Conservation (phyloP, 106 monocot genomes). For the Cymbidium sinense region DNA sequence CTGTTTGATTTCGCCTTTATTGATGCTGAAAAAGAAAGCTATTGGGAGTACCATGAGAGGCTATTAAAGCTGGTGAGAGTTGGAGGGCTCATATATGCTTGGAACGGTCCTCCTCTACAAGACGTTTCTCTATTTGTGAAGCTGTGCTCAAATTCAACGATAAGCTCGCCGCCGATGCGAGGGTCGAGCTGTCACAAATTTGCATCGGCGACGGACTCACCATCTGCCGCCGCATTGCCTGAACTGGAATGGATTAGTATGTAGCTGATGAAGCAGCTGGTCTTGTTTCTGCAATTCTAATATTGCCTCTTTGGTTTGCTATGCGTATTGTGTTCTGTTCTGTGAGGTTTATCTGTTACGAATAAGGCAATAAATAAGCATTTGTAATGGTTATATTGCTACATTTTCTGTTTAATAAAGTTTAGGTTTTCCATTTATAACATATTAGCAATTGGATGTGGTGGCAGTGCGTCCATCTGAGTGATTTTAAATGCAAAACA, state of each 20-base stretch:
- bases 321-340: too few species aligned
- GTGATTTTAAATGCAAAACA: too few species aligned
- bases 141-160: constrained; percentile 16
- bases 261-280: not conserved
- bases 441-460: too few species aligned
- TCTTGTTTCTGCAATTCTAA: not conserved
- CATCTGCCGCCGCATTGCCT: constrained; percentile 11
- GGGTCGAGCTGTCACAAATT: constrained; percentile 14
- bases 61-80: constrained; percentile 44
- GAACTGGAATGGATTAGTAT: not conserved
- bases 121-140: not conserved
- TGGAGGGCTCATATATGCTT: constrained; percentile 37
- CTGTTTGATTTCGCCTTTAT: constrained; percentile 44
- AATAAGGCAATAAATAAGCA: too few species aligned
- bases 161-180: constrained; percentile 13
- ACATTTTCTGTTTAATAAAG: too few species aligned
- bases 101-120: constrained; percentile 18
- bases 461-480: too few species aligned
- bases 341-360: too few species aligned
- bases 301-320: not conserved
- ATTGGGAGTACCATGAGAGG: constrained; percentile 46
- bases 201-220: constrained; percentile 16
- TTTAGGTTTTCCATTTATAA: too few species aligned
- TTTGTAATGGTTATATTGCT: too few species aligned
- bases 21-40: constrained; percentile 43